A percentile compares a stretch with the other conserved stretches of the same genome.
Conservation (phyloP, 305 asterid species). For the Ilex paraguariensis region DNA sequence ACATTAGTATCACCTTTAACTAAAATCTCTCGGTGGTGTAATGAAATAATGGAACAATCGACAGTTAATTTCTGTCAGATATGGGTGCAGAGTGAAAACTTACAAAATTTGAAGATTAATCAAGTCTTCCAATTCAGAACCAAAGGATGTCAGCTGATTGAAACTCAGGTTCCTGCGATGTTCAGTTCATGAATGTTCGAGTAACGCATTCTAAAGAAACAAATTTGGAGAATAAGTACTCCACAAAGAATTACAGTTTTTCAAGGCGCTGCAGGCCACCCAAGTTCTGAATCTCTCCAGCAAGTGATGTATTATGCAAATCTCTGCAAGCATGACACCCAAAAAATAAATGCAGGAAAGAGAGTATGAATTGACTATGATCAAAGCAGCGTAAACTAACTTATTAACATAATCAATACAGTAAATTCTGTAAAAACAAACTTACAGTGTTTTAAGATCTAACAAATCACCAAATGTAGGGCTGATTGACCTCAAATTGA, state of each 20-base stretch:
- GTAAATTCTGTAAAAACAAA: constrained; percentile 9
- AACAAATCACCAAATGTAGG: constrained; percentile 80
- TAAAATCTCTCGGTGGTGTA: neutral
- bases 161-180: constrained; percentile 84
- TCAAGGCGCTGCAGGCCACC: constrained; percentile 87
- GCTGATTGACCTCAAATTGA: constrained; percentile 75
- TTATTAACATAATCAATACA: neutral
- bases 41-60: neutral
- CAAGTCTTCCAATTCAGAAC: constrained; percentile 84
- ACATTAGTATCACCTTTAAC: neutral
- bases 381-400: too few species aligned
- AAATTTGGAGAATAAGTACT: constrained; percentile 4
- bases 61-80: neutral
- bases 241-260: constrained; percentile 52
- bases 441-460: constrained; percentile 86
- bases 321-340: constrained; percentile 42
- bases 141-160: constrained; percentile 72
- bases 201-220: constrained; percentile 4
- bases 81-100: constrained; percentile 24
- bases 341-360: neutral
- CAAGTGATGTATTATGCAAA: constrained; percentile 79
- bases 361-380: too few species aligned
- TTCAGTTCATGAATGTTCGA: constrained; percentile 9
- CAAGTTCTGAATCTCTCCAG: constrained; percentile 83
- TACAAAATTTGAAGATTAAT: constrained; percentile 81